A percentile compares a stretch with the other conserved stretches of the same genome.
These are phyloP conservation scores for Rhododendron vialii DNA, from an alignment of 148 eudicot genomes.

Conservation along the genomic window DNA sequence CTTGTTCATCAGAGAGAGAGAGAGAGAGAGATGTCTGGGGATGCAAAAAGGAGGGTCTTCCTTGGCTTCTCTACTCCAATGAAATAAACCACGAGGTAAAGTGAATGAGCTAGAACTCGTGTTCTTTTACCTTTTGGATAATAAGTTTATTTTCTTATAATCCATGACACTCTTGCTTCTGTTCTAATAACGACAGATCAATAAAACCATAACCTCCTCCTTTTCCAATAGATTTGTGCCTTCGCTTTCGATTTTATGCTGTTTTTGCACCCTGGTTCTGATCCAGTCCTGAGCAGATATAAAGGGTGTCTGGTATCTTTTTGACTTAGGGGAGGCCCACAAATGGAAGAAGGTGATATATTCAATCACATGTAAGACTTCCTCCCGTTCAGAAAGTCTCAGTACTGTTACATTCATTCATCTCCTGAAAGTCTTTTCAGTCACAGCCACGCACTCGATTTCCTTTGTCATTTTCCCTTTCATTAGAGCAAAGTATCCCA, in stretches of 20 bases:
- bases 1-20: conserved; percentile 16
- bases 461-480: conserved; percentile 12
- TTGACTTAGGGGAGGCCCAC: conserved; percentile 29
- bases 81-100: conserved; percentile 25
- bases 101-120: conserved; percentile 7
- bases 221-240: conserved; percentile 6
- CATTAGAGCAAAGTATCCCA: conserved; percentile 16
- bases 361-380: conserved; percentile 28
- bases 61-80: conserved; percentile 5
- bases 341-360: conserved; percentile 29
- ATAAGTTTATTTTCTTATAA: not conserved
- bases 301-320: conserved; percentile 2
- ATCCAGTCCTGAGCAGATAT: conserved; percentile 8
- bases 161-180: conserved; percentile 2
- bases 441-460: conserved; percentile 20
- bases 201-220: not conserved
- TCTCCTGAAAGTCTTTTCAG: conserved; percentile 24
- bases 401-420: conserved; percentile 43
- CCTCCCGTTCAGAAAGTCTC: conserved; percentile 20
- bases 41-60: conserved; percentile 12
- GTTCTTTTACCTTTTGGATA: conserved; percentile 5
- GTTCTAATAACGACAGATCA: conserved; percentile 4
- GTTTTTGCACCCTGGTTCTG: conserved; percentile 7
- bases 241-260: not conserved
- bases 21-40: not conserved